Evolutionary conservation across 306 rosid genomes (phyloP).

Genomic region (Fragaria nilgerrensis): DNA sequence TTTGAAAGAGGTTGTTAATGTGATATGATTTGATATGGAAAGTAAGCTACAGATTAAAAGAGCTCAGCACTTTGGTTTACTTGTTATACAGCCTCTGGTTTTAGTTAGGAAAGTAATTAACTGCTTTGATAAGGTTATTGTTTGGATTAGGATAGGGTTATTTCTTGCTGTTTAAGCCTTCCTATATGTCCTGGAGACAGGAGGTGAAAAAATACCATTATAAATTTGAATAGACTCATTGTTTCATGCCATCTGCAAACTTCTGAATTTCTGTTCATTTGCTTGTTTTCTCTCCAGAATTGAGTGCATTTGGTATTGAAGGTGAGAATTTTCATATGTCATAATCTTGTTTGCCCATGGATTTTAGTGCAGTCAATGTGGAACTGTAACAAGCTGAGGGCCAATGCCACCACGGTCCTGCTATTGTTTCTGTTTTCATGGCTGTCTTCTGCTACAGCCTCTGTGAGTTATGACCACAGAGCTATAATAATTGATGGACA

Average conservation of each 20-base stretch:
- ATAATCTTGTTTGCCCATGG: background rate
- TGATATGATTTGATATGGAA: background rate
- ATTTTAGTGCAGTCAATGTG: conserved; percentile 30
- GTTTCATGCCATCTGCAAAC: background rate
- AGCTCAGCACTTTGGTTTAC: background rate
- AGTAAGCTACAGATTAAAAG: background rate
- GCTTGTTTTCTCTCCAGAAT: background rate
- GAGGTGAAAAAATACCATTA: background rate
- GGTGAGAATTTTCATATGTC: background rate
- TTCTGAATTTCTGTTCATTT: background rate
- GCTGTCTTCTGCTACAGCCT: conserved; percentile 44
- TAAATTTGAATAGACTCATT: background rate
- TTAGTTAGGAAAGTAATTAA: background rate
- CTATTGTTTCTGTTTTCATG: conserved; percentile 31
- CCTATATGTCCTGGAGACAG: background rate
- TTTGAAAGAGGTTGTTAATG: background rate
- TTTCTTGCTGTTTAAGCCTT: background rate
- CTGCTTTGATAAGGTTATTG: background rate
- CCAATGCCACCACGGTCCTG: conserved; percentile 5
- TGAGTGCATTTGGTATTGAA: background rate
- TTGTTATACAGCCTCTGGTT: background rate
- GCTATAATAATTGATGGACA: conserved; percentile 65
- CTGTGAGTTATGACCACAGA: conserved; percentile 71
- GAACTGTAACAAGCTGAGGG: conserved; percentile 21
- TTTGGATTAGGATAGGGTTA: background rate